Evolutionary conservation across 345 rosid species (phyloP).

Genomic region (Microthlaspi erraticum): DNA sequence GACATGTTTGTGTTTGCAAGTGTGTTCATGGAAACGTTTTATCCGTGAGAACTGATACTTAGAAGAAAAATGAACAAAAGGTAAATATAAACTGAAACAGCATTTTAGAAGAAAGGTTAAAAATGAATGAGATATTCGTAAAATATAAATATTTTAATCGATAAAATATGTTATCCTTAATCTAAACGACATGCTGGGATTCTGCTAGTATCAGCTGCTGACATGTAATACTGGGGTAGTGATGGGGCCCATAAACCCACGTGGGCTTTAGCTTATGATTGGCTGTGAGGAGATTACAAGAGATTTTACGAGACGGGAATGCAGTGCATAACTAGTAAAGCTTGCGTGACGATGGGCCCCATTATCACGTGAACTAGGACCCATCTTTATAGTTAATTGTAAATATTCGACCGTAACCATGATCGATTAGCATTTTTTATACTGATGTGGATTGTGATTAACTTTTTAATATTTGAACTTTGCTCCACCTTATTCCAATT

Average conservation of each 20-base stretch:
- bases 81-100: neutral
- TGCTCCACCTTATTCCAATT: too few species aligned
- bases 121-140: neutral
- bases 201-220: conserved; percentile 29
- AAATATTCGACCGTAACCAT: conserved; percentile 5
- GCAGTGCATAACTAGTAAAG: conserved; percentile 25
- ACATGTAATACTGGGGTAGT: conserved; percentile 18
- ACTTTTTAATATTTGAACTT: neutral
- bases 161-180: conserved; percentile 36
- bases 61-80: neutral
- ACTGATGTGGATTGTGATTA: neutral
- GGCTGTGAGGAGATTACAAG: conserved; percentile 71
- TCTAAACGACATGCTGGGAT: conserved; percentile 26
- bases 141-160: neutral
- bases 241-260: conserved; percentile 59
- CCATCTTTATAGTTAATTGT: conserved; percentile 1
- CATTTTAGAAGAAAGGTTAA: neutral
- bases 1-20: neutral
- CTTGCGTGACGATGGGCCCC: conserved; percentile 52
- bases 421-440: conserved; percentile 8
- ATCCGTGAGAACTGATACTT: neutral
- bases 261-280: conserved; percentile 64
- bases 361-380: conserved; percentile 57
- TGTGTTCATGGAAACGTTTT: neutral
- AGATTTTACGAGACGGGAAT: conserved; percentile 48